These are phyloP conservation scores for Vitis hybrid DNA, from an alignment of 177 flowering plant species.

Conservation along the genomic window DNA sequence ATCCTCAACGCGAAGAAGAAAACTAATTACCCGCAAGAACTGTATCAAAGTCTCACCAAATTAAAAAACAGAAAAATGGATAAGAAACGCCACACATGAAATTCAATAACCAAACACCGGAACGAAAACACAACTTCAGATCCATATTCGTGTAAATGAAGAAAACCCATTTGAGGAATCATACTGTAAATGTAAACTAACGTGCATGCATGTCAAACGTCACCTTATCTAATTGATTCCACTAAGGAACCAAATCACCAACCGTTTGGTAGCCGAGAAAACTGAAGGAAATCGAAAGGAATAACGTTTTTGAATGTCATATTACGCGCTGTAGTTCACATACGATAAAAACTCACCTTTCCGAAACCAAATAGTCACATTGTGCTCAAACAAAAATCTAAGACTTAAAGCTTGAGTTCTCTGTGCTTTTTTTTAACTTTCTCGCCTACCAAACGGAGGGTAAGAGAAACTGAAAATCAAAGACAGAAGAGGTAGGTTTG, in stretches of 20 bases:
- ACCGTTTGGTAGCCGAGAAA: neutral
- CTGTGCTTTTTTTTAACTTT: too few species aligned
- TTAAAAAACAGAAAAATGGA: neutral
- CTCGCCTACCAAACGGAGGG: too few species aligned
- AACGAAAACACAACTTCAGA: neutral
- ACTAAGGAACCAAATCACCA: neutral
- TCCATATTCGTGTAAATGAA: slow-evolving; percentile 3
- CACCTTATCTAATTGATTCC: neutral
- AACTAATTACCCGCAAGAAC: neutral
- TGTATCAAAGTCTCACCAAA: neutral
- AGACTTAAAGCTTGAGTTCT: too few species aligned
- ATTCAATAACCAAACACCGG: neutral
- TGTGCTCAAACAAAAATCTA: too few species aligned
- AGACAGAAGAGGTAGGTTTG: neutral
- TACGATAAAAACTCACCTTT: too few species aligned
- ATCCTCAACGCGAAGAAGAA: slow-evolving; percentile 6
- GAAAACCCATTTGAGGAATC: slow-evolving; percentile 3
- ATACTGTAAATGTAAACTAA: neutral
- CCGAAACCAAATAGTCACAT: too few species aligned
- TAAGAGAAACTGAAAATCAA: too few species aligned
- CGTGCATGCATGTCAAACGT: slow-evolving; percentile 9
- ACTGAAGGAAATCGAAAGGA: neutral
- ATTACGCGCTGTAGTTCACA: too few species aligned
- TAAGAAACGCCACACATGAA: neutral
- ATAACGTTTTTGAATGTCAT: too few species aligned